phyloP scores from a whole-genome alignment of 2,329 filamentous ascomycete species.

The Herpotrichia juniperi region DNA sequence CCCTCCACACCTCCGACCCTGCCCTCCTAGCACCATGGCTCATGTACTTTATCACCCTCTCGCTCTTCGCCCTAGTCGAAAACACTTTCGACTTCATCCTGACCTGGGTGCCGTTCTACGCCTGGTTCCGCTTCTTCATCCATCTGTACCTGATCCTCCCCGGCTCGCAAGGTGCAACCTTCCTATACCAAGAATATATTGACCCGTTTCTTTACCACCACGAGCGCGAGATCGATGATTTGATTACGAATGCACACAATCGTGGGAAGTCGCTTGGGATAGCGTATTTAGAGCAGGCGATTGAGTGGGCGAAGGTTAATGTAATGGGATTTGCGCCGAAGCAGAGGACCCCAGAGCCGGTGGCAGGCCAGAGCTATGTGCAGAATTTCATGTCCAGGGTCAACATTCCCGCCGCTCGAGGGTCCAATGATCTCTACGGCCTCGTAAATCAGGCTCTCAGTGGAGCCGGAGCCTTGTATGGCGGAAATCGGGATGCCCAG shows the following conservation, averaged over 20 bases:
- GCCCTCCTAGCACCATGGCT: constrained; percentile 94
- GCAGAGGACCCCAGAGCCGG: constrained; percentile 55
- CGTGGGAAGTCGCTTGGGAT: constrained; percentile 78
- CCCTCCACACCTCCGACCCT: constrained; percentile 89
- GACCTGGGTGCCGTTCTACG: constrained; percentile 91
- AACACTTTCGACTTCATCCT: constrained; percentile 89
- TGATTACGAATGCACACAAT: constrained; percentile 83
- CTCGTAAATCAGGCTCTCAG: constrained; percentile 77
- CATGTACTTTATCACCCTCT: constrained; percentile 98
- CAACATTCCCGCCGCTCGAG: constrained; percentile 74
- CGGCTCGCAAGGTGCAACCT: constrained; percentile 89
- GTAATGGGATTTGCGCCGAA: constrained; percentile 77
- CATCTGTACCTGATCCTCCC: constrained; percentile 96
- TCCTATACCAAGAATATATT: constrained; percentile 83
- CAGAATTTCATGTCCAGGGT: constrained; percentile 85
- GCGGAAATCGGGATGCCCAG: constrained; percentile 46
- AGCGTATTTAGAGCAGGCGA: constrained; percentile 55
- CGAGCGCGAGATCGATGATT: constrained; percentile 85
- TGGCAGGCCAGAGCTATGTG: constrained; percentile 67
- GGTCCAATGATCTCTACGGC: constrained; percentile 74
- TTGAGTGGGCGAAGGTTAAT: constrained; percentile 70
- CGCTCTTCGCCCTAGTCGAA: constrained; percentile 80
- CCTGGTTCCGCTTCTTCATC: constrained; percentile 84
- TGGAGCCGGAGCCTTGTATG: constrained; percentile 60
- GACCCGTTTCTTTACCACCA: constrained; percentile 89